Base-by-base conservation (phyloP, 2,329 filamentous ascomycete species). In the Arthroderma uncinatum region DNA sequence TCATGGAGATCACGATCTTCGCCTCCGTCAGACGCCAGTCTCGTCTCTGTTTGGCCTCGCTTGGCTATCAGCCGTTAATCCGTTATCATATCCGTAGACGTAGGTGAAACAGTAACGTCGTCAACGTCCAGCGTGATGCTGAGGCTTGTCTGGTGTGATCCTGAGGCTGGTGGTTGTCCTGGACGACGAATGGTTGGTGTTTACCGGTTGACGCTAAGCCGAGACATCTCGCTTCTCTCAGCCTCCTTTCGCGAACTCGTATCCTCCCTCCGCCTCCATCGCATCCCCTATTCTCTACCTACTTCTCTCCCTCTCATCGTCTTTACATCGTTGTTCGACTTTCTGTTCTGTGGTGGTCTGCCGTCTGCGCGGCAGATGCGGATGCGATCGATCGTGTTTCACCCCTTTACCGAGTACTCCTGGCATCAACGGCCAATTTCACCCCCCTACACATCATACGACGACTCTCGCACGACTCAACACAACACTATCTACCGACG, bases 161-260 rank as follows among this genome's bases (percentile, higher is more conserved):
- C n/a, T n/a, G n/a, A n/a, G n/a, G n/a, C n/a, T n/a, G n/a, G n/a
- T n/a, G n/a, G n/a, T n/a, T n/a, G n/a, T n/a, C n/a, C n/a, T n/a
- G n/a, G n/a, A n/a, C n/a, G n/a, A n/a, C n/a, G n/a, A n/a, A n/a
- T n/a, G n/a, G n/a, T n/a, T n/a, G n/a, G n/a, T n/a, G 37, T 25
- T 16, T 48, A 37, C 37, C 37, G 33, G 42, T 16, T 16, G 14
- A 16, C 36, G 39, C 50, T 50, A 25, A 28, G 34, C 36, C 52
- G 36, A 28, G 58, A 40, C 30, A 39, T 50, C 34, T 37, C 54
- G 52, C 44, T 34, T 61, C 47, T 55, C 52, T 48, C 39, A 54
- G 56, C 53, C 23, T 54, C 54, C 39, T 23, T 42, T 42, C 10
- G 10, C 30, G 10, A n/a, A n/a, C n/a, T 33, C 30, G 30, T 33